phyloP scores from a whole-genome alignment of 148 eudicot genomes.

The Fallopia convolvulus region DNA sequence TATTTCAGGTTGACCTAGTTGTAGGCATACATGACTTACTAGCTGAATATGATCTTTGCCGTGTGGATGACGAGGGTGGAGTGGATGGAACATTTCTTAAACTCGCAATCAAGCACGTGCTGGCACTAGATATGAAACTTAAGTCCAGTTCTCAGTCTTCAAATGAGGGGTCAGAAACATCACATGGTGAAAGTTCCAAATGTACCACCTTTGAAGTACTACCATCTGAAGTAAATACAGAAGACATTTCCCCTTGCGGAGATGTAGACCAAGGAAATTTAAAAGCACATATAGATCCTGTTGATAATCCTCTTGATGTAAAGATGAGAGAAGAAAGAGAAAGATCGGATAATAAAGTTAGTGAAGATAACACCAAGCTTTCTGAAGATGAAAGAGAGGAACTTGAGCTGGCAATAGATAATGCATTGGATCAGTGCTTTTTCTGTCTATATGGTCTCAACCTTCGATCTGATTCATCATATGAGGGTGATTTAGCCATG shows the following conservation, averaged over 20 bases:
- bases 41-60: constrained; percentile 94
- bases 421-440: constrained; percentile 92
- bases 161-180: constrained; percentile 35
- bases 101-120: constrained; percentile 85
- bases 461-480: constrained; percentile 75
- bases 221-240: constrained; percentile 27
- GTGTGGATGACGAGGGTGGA: constrained; percentile 67
- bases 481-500: constrained; percentile 70
- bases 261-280: constrained; percentile 18
- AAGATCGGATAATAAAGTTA: constrained; percentile 24
- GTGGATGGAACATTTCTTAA: constrained; percentile 94
- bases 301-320: constrained; percentile 14
- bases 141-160: constrained; percentile 46
- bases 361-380: constrained; percentile 34
- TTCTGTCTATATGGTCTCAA: constrained; percentile 92
- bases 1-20: constrained; percentile 59
- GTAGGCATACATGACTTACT: constrained; percentile 84
- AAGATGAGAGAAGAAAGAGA: constrained; percentile 25
- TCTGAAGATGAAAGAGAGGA: constrained; percentile 87
- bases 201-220: constrained; percentile 22
- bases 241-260: constrained; percentile 23
- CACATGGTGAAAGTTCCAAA: constrained; percentile 27
- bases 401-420: constrained; percentile 78
- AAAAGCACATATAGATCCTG: constrained; percentile 18
- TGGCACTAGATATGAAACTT: constrained; percentile 79